These are phyloP conservation scores for Gyromitra esculenta DNA, from an alignment of 2,329 filamentous ascomycete genomes.

Conservation along the genomic window DNA sequence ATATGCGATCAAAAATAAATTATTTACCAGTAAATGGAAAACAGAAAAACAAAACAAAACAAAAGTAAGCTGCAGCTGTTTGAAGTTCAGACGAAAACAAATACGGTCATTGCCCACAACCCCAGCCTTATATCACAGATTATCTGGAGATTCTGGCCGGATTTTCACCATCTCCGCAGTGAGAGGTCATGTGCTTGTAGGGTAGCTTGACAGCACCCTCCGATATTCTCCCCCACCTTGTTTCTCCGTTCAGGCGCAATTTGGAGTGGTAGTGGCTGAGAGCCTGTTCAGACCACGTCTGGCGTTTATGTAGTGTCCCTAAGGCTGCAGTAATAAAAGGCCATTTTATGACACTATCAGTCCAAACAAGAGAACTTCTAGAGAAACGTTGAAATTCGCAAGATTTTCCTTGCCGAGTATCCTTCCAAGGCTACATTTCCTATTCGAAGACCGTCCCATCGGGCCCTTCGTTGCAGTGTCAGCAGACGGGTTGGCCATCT, in stretches of 20 bases:
- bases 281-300: slow-evolving; percentile 2
- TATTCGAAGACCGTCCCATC: slow-evolving; percentile 32
- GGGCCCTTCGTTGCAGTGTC: slow-evolving; percentile 26
- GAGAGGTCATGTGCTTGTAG: slow-evolving; percentile 35
- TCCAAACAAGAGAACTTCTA: slow-evolving; percentile 15
- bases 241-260: slow-evolving; percentile 29
- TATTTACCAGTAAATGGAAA: slow-evolving; percentile 15
- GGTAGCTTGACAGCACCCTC: slow-evolving; percentile 21
- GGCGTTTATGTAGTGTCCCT: slow-evolving; percentile 26
- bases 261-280: slow-evolving; percentile 14
- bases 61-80: slow-evolving; percentile 19
- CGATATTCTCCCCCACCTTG: slow-evolving; percentile 9
- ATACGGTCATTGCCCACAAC: slow-evolving; percentile 4
- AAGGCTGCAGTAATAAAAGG: slow-evolving; percentile 32
- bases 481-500: slow-evolving; percentile 32
- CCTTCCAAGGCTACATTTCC: slow-evolving; percentile 9
- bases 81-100: slow-evolving; percentile 50
- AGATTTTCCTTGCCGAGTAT: slow-evolving; percentile 11
- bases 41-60: slow-evolving; percentile 15
- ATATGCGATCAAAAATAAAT: slow-evolving; percentile 19
- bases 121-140: slow-evolving; percentile 23
- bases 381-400: slow-evolving; percentile 5
- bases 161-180: slow-evolving; percentile 3
- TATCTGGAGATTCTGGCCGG: slow-evolving; percentile 21
- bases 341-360: slow-evolving; percentile 33